A percentile compares a stretch with the other conserved stretches of the same genome.
These are phyloP conservation scores for Boechera retrofracta DNA, from an alignment of 345 rosid genomes.

Conservation along the genomic window DNA sequence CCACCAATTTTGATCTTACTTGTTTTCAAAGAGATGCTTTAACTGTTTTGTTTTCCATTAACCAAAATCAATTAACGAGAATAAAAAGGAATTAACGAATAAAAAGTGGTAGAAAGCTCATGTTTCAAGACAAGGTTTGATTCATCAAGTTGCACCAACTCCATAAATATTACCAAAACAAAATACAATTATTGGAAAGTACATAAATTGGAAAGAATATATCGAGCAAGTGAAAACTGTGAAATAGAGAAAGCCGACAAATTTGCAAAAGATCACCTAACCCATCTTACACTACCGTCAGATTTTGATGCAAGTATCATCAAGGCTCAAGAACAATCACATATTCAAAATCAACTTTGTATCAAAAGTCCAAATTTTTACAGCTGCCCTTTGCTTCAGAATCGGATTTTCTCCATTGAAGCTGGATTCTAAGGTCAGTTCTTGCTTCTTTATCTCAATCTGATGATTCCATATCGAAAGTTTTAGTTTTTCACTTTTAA, in stretches of 20 bases:
- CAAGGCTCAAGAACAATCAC: conserved; percentile 15
- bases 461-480: background rate
- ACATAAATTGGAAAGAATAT: conserved; percentile 5
- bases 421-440: conserved; percentile 44
- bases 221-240: conserved; percentile 15
- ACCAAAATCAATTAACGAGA: conserved; percentile 28
- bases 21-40: conserved; percentile 36
- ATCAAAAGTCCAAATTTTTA: conserved; percentile 7
- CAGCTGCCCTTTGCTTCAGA: background rate
- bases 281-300: conserved; percentile 33
- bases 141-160: conserved; percentile 34
- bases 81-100: conserved; percentile 19
- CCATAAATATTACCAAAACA: background rate
- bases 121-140: conserved; percentile 37
- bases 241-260: conserved; percentile 39
- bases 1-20: conserved; percentile 30
- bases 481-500: background rate
- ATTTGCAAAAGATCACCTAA: conserved; percentile 35
- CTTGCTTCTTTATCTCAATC: conserved; percentile 25
- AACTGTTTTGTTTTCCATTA: conserved; percentile 34
- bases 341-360: background rate
- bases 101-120: conserved; percentile 40
- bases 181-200: background rate
- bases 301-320: conserved; percentile 22
- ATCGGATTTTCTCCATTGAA: conserved; percentile 30